A percentile compares a stretch with the other conserved stretches of the same genome.
Evolutionary conservation across 768 basidiomycete species (phyloP).

Genomic region (Naematelia encephala): DNA sequence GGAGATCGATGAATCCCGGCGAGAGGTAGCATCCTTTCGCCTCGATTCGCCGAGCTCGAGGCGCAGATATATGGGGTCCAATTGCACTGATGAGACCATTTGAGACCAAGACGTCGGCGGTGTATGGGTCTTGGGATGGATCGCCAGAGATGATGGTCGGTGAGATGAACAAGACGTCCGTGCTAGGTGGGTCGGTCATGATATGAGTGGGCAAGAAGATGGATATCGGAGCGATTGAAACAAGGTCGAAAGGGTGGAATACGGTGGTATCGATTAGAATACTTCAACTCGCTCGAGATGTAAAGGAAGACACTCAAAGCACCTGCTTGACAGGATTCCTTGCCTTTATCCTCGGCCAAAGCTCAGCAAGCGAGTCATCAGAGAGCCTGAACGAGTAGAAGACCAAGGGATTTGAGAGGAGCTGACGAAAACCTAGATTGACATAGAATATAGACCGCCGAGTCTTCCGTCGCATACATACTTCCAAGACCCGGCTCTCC

Average conservation of each 20-base stretch:
- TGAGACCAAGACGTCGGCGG: slow-evolving; percentile 34
- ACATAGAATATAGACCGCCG: too few species aligned
- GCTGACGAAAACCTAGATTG: too few species aligned
- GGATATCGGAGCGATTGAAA: not conserved
- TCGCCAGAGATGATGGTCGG: slow-evolving; percentile 39
- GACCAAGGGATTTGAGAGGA: too few species aligned
- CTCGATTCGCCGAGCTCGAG: slow-evolving; percentile 11
- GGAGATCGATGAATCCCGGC: slow-evolving; percentile 49
- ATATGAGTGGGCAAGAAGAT: not conserved
- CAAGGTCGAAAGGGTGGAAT: not conserved
- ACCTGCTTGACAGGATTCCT: too few species aligned
- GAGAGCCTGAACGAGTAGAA: too few species aligned
- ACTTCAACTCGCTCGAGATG: too few species aligned
- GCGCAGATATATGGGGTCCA: not conserved
- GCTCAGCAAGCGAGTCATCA: too few species aligned
- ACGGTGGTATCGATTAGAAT: too few species aligned
- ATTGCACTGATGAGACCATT: slow-evolving; percentile 34
- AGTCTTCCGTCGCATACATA: not conserved
- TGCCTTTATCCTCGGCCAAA: too few species aligned
- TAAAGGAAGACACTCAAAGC: too few species aligned
- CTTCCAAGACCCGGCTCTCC: not conserved
- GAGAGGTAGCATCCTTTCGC: slow-evolving; percentile 30
- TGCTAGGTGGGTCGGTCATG: not conserved
- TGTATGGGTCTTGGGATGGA: slow-evolving; percentile 14
- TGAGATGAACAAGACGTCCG: slow-evolving; percentile 21